These are phyloP conservation scores for Hyphodiscus hymeniophilus DNA, from an alignment of 495 filamentous ascomycete genomes.

Conservation along the genomic window DNA sequence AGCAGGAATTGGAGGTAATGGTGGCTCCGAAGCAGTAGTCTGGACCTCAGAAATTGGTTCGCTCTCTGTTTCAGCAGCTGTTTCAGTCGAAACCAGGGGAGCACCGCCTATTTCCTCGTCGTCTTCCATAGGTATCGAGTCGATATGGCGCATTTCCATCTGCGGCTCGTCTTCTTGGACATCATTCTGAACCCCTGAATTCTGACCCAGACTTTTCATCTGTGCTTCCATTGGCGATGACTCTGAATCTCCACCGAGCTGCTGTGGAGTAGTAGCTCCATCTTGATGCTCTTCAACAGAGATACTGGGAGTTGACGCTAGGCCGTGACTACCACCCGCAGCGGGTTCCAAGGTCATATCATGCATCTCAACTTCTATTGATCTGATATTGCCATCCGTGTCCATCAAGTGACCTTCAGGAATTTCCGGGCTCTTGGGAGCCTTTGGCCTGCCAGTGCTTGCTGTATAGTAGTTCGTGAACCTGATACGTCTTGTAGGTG, in stretches of 20 bases:
- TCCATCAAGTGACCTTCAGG: constrained; percentile 5
- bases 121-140: constrained; percentile 27
- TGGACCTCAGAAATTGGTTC: constrained; percentile 13
- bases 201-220: constrained; percentile 15
- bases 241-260: constrained; percentile 5
- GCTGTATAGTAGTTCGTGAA: constrained; percentile 91
- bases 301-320: constrained; percentile 20
- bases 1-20: constrained; percentile 35
- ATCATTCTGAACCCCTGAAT: constrained; percentile 18
- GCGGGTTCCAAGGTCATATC: constrained; percentile 9
- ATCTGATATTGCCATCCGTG: not conserved
- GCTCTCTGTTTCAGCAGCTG: not conserved
- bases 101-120: constrained; percentile 5
- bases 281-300: constrained; percentile 37
- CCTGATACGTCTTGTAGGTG: constrained; percentile 40
- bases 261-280: constrained; percentile 16
- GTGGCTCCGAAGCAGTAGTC: constrained; percentile 7
- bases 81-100: not conserved
- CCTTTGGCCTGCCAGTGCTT: constrained; percentile 59
- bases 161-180: constrained; percentile 10
- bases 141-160: constrained; percentile 24
- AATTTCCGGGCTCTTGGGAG: constrained; percentile 18
- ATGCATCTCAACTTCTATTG: constrained; percentile 16
- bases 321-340: not conserved
- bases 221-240: constrained; percentile 11